These are phyloP conservation scores for Phytophthora pistaciae DNA, from an alignment of 352 stramenopile species.

Conservation along the genomic window DNA sequence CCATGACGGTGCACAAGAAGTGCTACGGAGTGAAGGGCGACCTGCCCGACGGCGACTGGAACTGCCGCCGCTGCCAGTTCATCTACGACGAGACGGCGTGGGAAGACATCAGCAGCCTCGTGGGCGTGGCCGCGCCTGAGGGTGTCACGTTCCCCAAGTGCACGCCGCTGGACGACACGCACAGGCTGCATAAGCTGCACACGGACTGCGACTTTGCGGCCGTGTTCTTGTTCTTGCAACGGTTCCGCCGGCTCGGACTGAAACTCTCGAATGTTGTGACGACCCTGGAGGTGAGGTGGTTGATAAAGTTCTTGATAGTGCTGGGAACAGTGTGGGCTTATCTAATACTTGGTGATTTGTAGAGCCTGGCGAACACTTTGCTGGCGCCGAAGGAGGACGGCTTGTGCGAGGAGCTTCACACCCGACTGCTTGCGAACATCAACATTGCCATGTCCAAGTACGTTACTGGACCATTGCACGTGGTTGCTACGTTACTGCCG, in stretches of 20 bases:
- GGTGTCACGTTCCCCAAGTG: conserved; percentile 46
- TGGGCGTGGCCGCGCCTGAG: conserved; percentile 20
- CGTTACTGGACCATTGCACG: conserved; percentile 11
- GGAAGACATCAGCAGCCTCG: conserved; percentile 32
- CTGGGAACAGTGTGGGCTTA: not conserved
- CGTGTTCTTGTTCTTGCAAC: conserved; percentile 75
- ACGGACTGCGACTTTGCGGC: conserved; percentile 58
- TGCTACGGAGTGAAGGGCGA: conserved; percentile 67
- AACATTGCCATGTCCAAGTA: conserved; percentile 59
- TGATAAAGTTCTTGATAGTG: not conserved
- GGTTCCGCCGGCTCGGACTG: conserved; percentile 66
- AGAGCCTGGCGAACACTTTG: conserved; percentile 51
- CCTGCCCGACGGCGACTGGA: conserved; percentile 53
- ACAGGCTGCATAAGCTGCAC: conserved; percentile 53
- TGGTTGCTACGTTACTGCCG: not conserved
- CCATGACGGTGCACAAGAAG: conserved; percentile 80
- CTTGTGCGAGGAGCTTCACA: conserved; percentile 59
- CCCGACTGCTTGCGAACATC: conserved; percentile 55
- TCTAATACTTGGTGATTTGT: not conserved
- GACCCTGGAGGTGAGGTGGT: conserved; percentile 49
- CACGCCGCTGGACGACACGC: conserved; percentile 33
- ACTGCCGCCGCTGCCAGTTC: conserved; percentile 67
- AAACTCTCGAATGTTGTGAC: conserved; percentile 56
- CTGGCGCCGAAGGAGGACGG: conserved; percentile 38
- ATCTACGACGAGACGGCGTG: conserved; percentile 45